These are phyloP conservation scores for Taiwanofungus camphoratus DNA, from an alignment of 1,284 basidiomycete genomes.

Conservation along the genomic window DNA sequence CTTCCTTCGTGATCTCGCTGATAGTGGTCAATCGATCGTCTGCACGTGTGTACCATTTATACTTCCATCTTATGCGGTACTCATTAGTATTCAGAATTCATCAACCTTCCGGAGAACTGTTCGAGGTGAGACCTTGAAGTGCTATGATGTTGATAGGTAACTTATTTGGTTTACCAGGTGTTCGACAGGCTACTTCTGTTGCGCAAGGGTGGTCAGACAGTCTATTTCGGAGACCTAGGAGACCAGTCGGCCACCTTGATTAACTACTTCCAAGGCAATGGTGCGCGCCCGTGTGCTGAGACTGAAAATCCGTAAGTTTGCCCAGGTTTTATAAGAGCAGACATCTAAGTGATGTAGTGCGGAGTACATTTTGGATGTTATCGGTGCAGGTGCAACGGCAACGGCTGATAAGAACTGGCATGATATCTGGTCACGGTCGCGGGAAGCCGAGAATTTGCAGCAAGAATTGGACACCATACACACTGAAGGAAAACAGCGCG, in stretches of 20 bases:
- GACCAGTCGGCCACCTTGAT: conserved; percentile 49
- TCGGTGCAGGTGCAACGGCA: conserved; percentile 54
- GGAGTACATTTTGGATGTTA: conserved; percentile 67
- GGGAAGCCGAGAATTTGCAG: conserved; percentile 21
- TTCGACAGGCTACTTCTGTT: conserved; percentile 62
- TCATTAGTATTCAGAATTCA: conserved; percentile 31
- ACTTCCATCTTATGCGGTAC: too few species aligned
- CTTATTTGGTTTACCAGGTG: conserved; percentile 28
- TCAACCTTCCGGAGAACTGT: conserved; percentile 71
- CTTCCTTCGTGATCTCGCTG: conserved; percentile 76
- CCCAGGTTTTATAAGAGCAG: conserved; percentile 24
- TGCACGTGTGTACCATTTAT: conserved; percentile 44
- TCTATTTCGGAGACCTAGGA: conserved; percentile 77
- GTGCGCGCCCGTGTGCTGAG: conserved; percentile 37
- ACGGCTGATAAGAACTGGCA: conserved; percentile 30
- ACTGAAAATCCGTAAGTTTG: conserved; percentile 38
- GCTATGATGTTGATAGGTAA: not conserved
- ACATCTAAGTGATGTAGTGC: conserved; percentile 33
- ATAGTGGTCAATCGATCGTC: conserved; percentile 74
- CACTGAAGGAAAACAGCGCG: conserved; percentile 26
- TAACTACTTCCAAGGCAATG: conserved; percentile 64
- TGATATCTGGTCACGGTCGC: conserved; percentile 27
- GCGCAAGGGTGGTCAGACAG: conserved; percentile 65
- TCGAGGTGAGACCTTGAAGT: conserved; percentile 41
- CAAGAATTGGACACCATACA: conserved; percentile 29